A percentile compares a stretch with the other conserved stretches of the same genome.
Conservation (phyloP, 2,329 filamentous ascomycete species). For the Fusarium nisikadoi region DNA sequence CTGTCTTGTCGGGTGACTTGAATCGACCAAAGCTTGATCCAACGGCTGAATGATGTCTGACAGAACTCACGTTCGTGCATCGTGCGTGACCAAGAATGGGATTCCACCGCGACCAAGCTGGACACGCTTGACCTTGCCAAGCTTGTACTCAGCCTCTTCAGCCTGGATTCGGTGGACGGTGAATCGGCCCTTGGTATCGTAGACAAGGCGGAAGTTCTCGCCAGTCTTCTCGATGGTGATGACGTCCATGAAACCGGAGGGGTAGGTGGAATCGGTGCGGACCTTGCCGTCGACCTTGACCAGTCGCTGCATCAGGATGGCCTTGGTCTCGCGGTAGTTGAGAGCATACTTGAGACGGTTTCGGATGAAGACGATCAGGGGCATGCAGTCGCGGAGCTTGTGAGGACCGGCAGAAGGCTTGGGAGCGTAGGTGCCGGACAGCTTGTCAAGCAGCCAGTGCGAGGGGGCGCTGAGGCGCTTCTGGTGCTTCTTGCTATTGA, state of each 20-base stretch:
- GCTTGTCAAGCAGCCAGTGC: constrained; percentile 99
- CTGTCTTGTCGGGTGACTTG: constrained; percentile 49
- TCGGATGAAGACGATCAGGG: constrained; percentile 97
- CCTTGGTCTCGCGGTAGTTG: constrained; percentile 96
- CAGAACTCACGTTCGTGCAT: constrained; percentile 99
- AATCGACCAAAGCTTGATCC: constrained; percentile 96
- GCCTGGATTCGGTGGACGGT: constrained; percentile 99
- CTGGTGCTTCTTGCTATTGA: constrained; percentile 94
- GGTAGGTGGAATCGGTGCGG: constrained; percentile 98
- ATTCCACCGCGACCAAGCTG: constrained; percentile 99
- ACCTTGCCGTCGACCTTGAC: constrained; percentile 99
- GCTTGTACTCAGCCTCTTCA: constrained; percentile 99
- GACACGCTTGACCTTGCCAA: constrained; percentile 99
- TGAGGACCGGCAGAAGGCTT: constrained; percentile 85
- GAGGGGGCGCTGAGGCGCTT: constrained; percentile 99
- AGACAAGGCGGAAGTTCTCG: constrained; percentile 99
- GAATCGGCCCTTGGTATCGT: constrained; percentile 99
- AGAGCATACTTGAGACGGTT: constrained; percentile 99
- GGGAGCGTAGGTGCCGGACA: constrained; percentile 88
- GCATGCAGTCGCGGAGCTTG: constrained; percentile 99
- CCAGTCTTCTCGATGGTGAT: constrained; percentile 99
- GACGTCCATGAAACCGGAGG: constrained; percentile 99
- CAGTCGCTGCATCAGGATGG: constrained; percentile 99
- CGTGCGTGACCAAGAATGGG: constrained; percentile 99
- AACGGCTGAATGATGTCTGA: constrained; percentile 99